Base-by-base conservation (phyloP, 108 stramenopile genomes). In the Nitzschia palea region DNA sequence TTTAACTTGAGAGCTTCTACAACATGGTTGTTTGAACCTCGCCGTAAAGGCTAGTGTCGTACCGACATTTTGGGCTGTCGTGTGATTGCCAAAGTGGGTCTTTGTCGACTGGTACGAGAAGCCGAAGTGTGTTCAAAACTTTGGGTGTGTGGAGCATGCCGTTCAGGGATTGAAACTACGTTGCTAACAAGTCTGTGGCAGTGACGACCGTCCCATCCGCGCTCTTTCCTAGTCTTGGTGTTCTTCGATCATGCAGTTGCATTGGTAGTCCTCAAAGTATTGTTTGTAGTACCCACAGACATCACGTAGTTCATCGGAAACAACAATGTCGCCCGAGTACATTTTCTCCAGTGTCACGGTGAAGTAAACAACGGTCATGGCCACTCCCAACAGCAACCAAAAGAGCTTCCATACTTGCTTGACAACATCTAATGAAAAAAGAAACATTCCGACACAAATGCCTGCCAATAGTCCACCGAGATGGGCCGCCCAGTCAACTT, bases 401-500 rank as follows among this genome's bases (percentile, higher is more conserved):
- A 87, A 62, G 1, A 86, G 26, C 55, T 70, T 65, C 75, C 82
- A 85, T 23, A 60, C 31, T 44, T 62, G 51, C 55, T 65, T 77
- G 44, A 79, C 44, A 45, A 87, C 67, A 30, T 80, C 64, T 57
- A 74, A 59, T 5, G 85, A 67, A 73, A 93, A 93, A 23, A 82
- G 55, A 0, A 87, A 70, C 48, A 88, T 60, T 25, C 88, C 92
- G 26, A 83, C 74, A 17, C 74, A 74, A 22, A 90, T 78, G 0
- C 92, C 92, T 12, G 85, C 86, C 32, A 85, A 52, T 25, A 90
- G 51, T 17, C 92, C 89, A 22, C 88, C 92, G 31, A 93, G 51
- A 64, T 93, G 92, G 1, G 87, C 92, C 3, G 89, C 80, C 92
- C 92, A 93, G 63, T 93, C 92, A 14, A 90, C 86, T 79, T 61